phyloP scores from a whole-genome alignment of 2,329 filamentous ascomycete species.

The Akanthomyces lecanii region DNA sequence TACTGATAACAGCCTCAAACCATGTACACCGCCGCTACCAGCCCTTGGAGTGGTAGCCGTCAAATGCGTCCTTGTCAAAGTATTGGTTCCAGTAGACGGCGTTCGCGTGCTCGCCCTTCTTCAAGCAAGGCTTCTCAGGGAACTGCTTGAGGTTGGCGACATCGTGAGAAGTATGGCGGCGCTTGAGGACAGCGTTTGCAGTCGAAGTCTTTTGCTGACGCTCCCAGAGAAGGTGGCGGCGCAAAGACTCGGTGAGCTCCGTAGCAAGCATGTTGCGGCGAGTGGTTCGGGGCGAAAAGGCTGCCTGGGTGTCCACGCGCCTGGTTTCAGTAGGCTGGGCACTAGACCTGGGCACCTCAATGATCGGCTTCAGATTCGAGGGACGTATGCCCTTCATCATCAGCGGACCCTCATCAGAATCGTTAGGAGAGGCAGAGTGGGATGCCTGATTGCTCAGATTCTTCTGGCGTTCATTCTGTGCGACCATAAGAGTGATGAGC shows the following conservation, averaged over 20 bases:
- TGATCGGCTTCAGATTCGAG: constrained; percentile 49
- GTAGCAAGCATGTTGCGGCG: constrained; percentile 93
- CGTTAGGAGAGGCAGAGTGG: constrained; percentile 52
- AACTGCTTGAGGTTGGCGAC: constrained; percentile 83
- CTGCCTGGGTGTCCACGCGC: constrained; percentile 62
- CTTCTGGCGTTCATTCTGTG: constrained; percentile 66
- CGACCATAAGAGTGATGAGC: constrained; percentile 83
- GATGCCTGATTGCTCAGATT: constrained; percentile 65
- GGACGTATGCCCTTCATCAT: constrained; percentile 58
- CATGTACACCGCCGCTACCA: constrained; percentile 28
- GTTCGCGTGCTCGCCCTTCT: constrained; percentile 58
- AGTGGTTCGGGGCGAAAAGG: constrained; percentile 86
- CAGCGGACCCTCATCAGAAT: constrained; percentile 58
- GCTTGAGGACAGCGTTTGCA: constrained; percentile 82
- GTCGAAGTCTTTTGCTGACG: constrained; percentile 90
- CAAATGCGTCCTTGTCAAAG: constrained; percentile 70
- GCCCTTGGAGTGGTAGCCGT: constrained; percentile 42
- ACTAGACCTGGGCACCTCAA: constrained; percentile 60
- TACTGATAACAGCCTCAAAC: too few species aligned
- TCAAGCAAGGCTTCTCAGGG: constrained; percentile 61
- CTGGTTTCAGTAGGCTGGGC: constrained; percentile 74
- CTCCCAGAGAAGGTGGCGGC: constrained; percentile 90
- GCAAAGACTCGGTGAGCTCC: constrained; percentile 87
- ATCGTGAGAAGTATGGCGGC: constrained; percentile 85
- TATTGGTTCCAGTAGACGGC: constrained; percentile 82